phyloP scores from a whole-genome alignment of 257 asterid species.

The Nicotiana tabacum region DNA sequence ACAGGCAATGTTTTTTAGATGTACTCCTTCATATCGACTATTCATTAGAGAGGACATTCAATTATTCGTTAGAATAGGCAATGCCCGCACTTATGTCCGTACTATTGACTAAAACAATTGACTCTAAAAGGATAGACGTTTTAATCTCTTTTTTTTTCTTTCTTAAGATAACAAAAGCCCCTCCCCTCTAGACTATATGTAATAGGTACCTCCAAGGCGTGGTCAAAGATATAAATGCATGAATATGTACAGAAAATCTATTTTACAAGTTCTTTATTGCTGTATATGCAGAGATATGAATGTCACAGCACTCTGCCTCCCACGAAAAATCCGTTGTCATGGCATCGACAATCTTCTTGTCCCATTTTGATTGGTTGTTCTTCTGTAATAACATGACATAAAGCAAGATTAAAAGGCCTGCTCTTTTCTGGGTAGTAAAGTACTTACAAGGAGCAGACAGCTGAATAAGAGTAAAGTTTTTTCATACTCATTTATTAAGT shows the following conservation, averaged over 20 bases:
- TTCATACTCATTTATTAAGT: neutral
- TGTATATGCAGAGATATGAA: conserved; percentile 57
- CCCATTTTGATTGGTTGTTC: conserved; percentile 53
- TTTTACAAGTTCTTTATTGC: conserved; percentile 31
- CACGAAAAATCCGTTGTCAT: conserved; percentile 69
- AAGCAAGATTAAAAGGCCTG: neutral
- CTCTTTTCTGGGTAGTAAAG: neutral
- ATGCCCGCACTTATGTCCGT: neutral
- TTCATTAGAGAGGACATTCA: neutral
- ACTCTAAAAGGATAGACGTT: neutral
- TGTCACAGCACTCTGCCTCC: conserved; percentile 62
- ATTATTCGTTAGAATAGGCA: neutral
- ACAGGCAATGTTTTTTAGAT: neutral
- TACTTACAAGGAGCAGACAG: neutral
- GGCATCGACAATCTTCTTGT: conserved; percentile 40
- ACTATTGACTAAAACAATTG: neutral
- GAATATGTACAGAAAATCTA: conserved; percentile 7
- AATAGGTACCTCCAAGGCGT: neutral
- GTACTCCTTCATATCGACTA: neutral
- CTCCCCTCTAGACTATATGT: neutral
- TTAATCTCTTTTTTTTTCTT: neutral
- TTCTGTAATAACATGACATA: conserved; percentile 31
- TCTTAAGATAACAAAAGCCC: neutral
- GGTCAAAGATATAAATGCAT: neutral
- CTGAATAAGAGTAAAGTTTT: neutral